phyloP scores from a whole-genome alignment of 1,284 basidiomycete species.

The Leccinum variabile region DNA sequence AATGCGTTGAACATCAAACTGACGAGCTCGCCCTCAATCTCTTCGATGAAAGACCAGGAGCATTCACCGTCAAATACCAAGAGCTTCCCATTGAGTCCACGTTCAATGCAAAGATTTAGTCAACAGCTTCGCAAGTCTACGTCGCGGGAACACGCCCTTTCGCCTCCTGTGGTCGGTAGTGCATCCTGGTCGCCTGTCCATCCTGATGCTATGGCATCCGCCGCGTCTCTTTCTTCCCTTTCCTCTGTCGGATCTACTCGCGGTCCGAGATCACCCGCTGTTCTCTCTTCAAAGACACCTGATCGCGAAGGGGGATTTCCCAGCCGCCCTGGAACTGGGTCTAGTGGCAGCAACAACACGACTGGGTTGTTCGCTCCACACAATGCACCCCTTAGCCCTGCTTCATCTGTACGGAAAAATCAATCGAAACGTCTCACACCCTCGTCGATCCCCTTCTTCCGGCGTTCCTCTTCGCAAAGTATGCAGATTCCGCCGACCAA shows the following conservation, averaged over 20 bases:
- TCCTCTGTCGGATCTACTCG: constrained; percentile 71
- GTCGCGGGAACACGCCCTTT: constrained; percentile 60
- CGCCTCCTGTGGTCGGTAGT: constrained; percentile 42
- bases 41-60: constrained; percentile 48
- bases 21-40: constrained; percentile 63
- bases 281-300: constrained; percentile 47
- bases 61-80: constrained; percentile 36
- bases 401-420: constrained; percentile 62
- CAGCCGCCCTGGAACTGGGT: constrained; percentile 68
- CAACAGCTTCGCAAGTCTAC: constrained; percentile 63
- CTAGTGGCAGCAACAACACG: constrained; percentile 66
- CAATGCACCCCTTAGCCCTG: constrained; percentile 65
- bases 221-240: constrained; percentile 68
- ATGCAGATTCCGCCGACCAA: constrained; percentile 59
- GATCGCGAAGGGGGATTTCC: constrained; percentile 50
- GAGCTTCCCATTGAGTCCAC: constrained; percentile 61
- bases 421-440: constrained; percentile 84
- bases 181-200: constrained; percentile 66
- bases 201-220: constrained; percentile 72
- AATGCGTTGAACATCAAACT: constrained; percentile 84
- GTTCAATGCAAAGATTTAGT: constrained; percentile 55
- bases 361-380: constrained; percentile 51
- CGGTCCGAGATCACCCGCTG: constrained; percentile 41
- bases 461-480: constrained; percentile 88
- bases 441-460: constrained; percentile 94